These are phyloP conservation scores for Trametes elegans DNA, from an alignment of 768 basidiomycete species.

Conservation along the genomic window DNA sequence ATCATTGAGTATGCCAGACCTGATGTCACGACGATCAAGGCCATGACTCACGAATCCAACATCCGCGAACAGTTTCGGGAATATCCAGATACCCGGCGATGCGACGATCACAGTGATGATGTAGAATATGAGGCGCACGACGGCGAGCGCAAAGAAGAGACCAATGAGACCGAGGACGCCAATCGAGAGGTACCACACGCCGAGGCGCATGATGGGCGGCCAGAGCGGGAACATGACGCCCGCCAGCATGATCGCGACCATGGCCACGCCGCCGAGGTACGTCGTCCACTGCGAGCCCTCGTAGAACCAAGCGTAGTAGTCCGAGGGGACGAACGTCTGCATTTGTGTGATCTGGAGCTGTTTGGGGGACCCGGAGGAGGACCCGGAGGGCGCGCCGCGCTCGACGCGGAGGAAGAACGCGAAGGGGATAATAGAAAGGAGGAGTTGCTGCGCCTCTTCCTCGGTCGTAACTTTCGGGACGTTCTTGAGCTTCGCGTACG, in stretches of 20 bases:
- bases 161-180: constrained; percentile 85
- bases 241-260: constrained; percentile 92
- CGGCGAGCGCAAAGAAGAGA: constrained; percentile 86
- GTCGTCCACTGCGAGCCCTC: constrained; percentile 93
- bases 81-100: constrained; percentile 97
- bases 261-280: constrained; percentile 83
- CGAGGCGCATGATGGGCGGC: constrained; percentile 89
- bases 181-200: constrained; percentile 94
- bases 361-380: constrained; percentile 74
- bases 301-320: constrained; percentile 97
- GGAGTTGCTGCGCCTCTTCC: constrained; percentile 64
- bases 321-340: constrained; percentile 72
- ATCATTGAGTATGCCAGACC: too few relatives aligned
- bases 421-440: constrained; percentile 71
- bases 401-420: constrained; percentile 94
- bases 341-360: constrained; percentile 76
- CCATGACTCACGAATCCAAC: constrained; percentile 89
- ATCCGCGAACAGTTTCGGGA: constrained; percentile 96
- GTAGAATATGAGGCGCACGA: constrained; percentile 91
- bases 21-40: too few relatives aligned
- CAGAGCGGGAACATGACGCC: constrained; percentile 99
- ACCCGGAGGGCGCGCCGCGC: constrained; percentile 61
- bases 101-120: constrained; percentile 84
- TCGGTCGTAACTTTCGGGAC: constrained; percentile 73
- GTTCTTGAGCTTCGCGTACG: constrained; percentile 86